Evolutionary conservation across 495 filamentous ascomycete genomes (phyloP).

Genomic region (Cryomyces minteri): DNA sequence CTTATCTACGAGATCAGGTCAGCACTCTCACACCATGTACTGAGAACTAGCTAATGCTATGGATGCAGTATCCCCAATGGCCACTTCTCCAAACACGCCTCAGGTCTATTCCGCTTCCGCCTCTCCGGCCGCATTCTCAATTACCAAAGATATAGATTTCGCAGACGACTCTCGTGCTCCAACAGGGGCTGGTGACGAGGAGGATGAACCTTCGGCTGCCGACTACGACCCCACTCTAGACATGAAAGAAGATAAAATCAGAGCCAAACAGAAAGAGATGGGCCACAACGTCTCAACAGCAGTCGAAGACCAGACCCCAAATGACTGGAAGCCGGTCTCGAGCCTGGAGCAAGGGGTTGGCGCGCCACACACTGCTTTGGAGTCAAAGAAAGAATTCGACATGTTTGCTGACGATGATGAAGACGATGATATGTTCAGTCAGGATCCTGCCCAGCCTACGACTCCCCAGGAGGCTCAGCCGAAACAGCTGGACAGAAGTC

Average conservation of each 20-base stretch:
- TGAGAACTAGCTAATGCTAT: neutral
- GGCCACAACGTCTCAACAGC: slow-evolving; percentile 36
- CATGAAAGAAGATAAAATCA: slow-evolving; percentile 71
- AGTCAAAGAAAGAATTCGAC: slow-evolving; percentile 50
- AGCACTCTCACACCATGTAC: neutral
- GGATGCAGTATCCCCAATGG: slow-evolving; percentile 6
- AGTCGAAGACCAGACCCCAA: slow-evolving; percentile 43
- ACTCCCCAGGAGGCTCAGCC: slow-evolving; percentile 22
- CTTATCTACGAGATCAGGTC: slow-evolving; percentile 3
- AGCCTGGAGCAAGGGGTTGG: slow-evolving; percentile 17
- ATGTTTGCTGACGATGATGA: slow-evolving; percentile 84
- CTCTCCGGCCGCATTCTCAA: slow-evolving; percentile 33
- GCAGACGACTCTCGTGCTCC: slow-evolving; percentile 25
- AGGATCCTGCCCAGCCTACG: slow-evolving; percentile 25
- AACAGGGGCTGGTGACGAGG: slow-evolving; percentile 30
- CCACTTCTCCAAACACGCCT: slow-evolving; percentile 27
- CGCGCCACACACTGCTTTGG: slow-evolving; percentile 4
- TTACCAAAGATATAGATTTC: slow-evolving; percentile 44
- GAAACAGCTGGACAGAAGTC: slow-evolving; percentile 54
- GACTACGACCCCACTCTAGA: slow-evolving; percentile 90
- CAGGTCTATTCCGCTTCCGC: slow-evolving; percentile 27
- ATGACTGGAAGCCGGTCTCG: slow-evolving; percentile 33
- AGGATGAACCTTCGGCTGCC: slow-evolving; percentile 70
- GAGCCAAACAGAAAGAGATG: slow-evolving; percentile 43
- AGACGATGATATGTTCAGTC: slow-evolving; percentile 76